Conservation (phyloP, 2,329 filamentous ascomycete genomes). For the Ophiostoma ulmi region DNA sequence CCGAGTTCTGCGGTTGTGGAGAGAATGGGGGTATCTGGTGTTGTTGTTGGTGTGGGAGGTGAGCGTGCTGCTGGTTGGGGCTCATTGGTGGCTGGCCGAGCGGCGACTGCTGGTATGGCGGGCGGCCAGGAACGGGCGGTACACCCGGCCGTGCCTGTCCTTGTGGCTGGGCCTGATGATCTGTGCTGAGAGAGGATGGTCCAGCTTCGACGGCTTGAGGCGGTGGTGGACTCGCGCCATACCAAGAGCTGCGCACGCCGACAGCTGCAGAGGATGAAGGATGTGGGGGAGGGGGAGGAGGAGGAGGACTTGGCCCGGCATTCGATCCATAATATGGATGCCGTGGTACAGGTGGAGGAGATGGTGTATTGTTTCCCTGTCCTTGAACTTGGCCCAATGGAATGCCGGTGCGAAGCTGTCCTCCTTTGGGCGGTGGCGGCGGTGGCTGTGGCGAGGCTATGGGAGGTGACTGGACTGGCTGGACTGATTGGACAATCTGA, state of each 20-base stretch:
- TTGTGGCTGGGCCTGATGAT: background rate
- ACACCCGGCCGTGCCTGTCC: conserved; percentile 8
- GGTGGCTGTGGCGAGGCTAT: conserved; percentile 31
- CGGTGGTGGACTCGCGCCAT: conserved; percentile 21
- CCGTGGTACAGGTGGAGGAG: conserved; percentile 24
- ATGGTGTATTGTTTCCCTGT: conserved; percentile 11
- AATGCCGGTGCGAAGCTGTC: conserved; percentile 27
- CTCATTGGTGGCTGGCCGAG: conserved; percentile 30
- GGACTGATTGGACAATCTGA: background rate
- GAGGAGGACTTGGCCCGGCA: background rate
- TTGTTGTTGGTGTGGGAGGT: conserved; percentile 26
- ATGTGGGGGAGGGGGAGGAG: conserved; percentile 15
- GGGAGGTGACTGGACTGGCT: conserved; percentile 10
- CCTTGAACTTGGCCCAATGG: background rate
- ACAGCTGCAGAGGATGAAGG: conserved; percentile 4
- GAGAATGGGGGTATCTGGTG: conserved; percentile 9
- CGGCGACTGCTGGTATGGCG: conserved; percentile 27
- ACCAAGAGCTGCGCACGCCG: conserved; percentile 21
- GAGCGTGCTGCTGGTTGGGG: conserved; percentile 25
- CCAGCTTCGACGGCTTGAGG: conserved; percentile 22
- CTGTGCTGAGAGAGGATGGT: conserved; percentile 2
- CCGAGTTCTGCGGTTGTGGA: background rate
- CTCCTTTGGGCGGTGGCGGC: conserved; percentile 51
- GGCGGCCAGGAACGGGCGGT: conserved; percentile 26
- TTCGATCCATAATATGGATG: conserved; percentile 20